A percentile compares a stretch with the other conserved stretches of the same genome.
Evolutionary conservation across 2,329 filamentous ascomycete genomes (phyloP).

Genomic region (Colletotrichum chrysophilum): DNA sequence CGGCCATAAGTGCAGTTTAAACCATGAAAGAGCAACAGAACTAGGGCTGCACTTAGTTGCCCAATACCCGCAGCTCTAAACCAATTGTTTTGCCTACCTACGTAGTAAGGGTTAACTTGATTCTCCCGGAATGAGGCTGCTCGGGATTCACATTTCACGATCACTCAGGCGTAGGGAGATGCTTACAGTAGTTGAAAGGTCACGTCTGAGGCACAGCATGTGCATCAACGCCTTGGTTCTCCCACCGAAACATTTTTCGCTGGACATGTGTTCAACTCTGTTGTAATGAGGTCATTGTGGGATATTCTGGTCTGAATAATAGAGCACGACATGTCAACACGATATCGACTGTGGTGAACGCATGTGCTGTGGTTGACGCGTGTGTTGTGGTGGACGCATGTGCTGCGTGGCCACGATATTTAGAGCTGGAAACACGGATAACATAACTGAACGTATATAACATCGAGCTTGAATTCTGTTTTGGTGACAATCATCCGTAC

Average conservation of each 20-base stretch:
- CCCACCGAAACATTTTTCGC: rapidly evolving
- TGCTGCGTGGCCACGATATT: neutral
- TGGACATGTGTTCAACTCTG: neutral
- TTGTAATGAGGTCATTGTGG: neutral
- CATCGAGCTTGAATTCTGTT: too few relatives aligned
- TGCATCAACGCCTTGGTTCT: rapidly evolving
- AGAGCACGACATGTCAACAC: neutral
- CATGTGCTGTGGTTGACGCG: too few relatives aligned
- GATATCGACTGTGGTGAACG: neutral
- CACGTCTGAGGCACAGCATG: too few relatives aligned
- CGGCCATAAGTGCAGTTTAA: neutral
- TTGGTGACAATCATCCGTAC: too few relatives aligned
- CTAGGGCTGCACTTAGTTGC: too few relatives aligned
- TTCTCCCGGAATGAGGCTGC: neutral
- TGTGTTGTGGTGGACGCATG: neutral
- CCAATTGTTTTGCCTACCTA: too few relatives aligned
- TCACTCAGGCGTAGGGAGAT: neutral
- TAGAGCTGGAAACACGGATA: neutral
- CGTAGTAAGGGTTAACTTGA: neutral
- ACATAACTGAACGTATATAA: too few relatives aligned
- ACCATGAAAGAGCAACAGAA: too few relatives aligned
- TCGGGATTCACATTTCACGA: neutral
- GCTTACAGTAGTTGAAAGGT: too few relatives aligned
- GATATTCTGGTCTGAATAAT: neutral
- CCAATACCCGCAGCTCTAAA: too few relatives aligned